A percentile compares a stretch with the other conserved stretches of the same genome.
phyloP scores from a whole-genome alignment of 306 rosid species.

The Sechiopsis laciniata region DNA sequence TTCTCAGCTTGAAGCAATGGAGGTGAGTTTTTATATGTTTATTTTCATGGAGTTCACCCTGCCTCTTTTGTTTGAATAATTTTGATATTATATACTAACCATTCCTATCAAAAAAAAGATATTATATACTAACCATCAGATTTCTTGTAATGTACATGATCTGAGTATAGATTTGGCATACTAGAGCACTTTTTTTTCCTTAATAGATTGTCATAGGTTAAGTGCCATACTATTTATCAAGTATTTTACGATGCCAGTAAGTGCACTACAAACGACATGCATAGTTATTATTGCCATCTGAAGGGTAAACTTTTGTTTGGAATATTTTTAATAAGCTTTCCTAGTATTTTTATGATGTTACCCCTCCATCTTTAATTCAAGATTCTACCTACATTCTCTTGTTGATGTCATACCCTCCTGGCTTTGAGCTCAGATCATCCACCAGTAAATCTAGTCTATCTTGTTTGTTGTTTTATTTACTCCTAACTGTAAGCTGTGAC shows the following conservation, averaged over 20 bases:
- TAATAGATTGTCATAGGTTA: neutral
- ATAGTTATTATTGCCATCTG: neutral
- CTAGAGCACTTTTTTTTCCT: neutral
- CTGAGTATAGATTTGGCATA: neutral
- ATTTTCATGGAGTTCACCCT: conserved; percentile 22
- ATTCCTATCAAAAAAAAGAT: too few relatives aligned
- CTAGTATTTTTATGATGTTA: conserved; percentile 3
- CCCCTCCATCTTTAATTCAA: neutral
- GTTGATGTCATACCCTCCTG: neutral
- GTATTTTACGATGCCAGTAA: neutral
- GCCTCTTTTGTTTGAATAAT: neutral
- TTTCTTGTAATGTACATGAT: neutral
- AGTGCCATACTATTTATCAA: neutral
- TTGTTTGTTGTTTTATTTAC: neutral
- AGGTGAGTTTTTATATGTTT: conserved; percentile 43
- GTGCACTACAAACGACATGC: neutral
- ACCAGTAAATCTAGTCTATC: neutral
- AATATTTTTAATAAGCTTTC: neutral
- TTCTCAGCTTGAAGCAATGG: conserved; percentile 82
- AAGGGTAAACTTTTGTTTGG: too few relatives aligned
- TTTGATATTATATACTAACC: neutral
- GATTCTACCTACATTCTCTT: neutral
- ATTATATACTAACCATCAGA: neutral
- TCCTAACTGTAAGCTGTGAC: conserved; percentile 4
- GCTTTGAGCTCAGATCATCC: neutral